These are phyloP conservation scores for Cercospora sesami DNA, from an alignment of 2,329 filamentous ascomycete species.

Conservation along the genomic window DNA sequence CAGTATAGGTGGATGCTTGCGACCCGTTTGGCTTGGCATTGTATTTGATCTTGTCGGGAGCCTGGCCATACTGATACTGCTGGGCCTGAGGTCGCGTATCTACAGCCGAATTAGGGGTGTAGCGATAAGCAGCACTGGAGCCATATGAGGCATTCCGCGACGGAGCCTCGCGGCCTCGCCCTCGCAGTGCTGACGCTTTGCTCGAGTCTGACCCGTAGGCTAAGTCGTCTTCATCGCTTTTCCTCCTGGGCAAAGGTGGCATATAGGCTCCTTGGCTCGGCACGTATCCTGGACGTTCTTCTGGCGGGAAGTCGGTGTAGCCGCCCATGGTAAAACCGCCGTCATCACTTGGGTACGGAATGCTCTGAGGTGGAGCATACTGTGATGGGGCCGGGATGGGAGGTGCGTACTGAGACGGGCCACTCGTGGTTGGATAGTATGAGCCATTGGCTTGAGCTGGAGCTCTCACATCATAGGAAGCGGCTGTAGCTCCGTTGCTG, in stretches of 20 bases:
- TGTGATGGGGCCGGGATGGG: conserved; percentile 8
- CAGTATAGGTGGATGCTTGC: conserved; percentile 14
- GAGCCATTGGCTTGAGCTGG: conserved; percentile 29
- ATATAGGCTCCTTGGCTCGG: conserved; percentile 25
- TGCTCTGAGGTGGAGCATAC: conserved; percentile 7
- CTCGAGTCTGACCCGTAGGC: conserved; percentile 34
- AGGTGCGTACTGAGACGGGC: conserved; percentile 22
- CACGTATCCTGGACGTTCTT: conserved; percentile 45
- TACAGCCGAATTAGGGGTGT: conserved; percentile 29
- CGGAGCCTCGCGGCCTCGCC: conserved; percentile 13
- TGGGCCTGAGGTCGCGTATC: conserved; percentile 25
- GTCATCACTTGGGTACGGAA: conserved; percentile 35
- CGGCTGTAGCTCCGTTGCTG: conserved; percentile 29
- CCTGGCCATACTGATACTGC: conserved; percentile 42
- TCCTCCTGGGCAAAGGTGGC: conserved; percentile 15
- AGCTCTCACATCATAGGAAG: conserved; percentile 46
- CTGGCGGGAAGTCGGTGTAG: conserved; percentile 47
- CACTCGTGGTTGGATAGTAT: conserved; percentile 9
- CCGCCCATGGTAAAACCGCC: conserved; percentile 47
- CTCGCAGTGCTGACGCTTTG: conserved; percentile 11
- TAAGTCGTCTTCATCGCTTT: conserved; percentile 35
- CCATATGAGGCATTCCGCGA: conserved; percentile 27
- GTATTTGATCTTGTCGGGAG: conserved; percentile 46
- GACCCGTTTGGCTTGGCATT: conserved; percentile 40
- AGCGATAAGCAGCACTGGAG: conserved; percentile 26